Conservation (phyloP, 2,329 filamentous ascomycete genomes). For the Beauveria asiatica region DNA sequence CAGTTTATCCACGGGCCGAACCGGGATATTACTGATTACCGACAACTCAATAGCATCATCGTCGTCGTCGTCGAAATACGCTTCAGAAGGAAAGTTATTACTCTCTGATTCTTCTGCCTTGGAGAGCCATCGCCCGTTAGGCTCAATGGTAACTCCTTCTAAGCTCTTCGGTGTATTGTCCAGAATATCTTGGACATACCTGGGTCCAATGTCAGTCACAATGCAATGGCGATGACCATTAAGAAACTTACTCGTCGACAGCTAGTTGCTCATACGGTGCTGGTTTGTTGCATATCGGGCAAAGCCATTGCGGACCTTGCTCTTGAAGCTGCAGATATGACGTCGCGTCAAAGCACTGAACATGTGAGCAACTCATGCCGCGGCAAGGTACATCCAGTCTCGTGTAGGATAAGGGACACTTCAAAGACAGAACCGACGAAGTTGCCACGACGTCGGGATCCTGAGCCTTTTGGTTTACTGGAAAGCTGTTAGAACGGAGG, state of each 20-base stretch:
- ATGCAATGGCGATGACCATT: no score
- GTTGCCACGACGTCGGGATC: slow-evolving; percentile 87
- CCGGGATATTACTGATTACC: slow-evolving; percentile 26
- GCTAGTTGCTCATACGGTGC: slow-evolving; percentile 75
- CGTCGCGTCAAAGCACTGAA: slow-evolving; percentile 89
- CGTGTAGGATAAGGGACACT: slow-evolving; percentile 84
- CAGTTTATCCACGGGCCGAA: slow-evolving; percentile 12
- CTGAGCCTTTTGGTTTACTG: slow-evolving; percentile 71
- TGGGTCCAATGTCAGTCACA: slow-evolving; percentile 24
- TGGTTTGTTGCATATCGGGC: slow-evolving; percentile 81
- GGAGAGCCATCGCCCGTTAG: slow-evolving; percentile 66
- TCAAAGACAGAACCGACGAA: slow-evolving; percentile 80
- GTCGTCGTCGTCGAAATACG: slow-evolving; percentile 26
- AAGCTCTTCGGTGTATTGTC: slow-evolving; percentile 58
- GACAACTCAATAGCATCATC: slow-evolving; percentile 45
- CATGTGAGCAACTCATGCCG: slow-evolving; percentile 72
- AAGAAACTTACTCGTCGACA: slow-evolving; percentile 65
- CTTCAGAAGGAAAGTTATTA: slow-evolving; percentile 20
- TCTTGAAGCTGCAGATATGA: slow-evolving; percentile 92
- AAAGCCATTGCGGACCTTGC: slow-evolving; percentile 94
- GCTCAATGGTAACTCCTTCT: slow-evolving; percentile 86
- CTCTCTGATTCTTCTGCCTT: slow-evolving; percentile 26
- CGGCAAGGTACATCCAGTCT: slow-evolving; percentile 74
- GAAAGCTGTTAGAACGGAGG: slow-evolving; percentile 15
- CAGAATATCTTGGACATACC: slow-evolving; percentile 83